phyloP scores from a whole-genome alignment of 805 yeast genomes.

The Kodamaea kaohsiungensis region DNA sequence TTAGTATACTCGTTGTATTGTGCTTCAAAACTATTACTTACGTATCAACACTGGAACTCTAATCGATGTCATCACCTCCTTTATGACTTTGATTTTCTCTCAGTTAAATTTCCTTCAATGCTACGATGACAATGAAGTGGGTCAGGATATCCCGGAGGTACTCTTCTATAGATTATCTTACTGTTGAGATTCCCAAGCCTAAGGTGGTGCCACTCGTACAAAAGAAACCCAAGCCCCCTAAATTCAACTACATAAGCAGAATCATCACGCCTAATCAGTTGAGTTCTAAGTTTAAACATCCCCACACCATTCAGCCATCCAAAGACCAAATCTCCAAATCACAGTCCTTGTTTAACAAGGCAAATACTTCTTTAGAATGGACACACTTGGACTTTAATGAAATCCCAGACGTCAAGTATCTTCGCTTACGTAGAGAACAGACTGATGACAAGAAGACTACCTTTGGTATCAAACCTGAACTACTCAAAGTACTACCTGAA shows the following conservation, averaged over 20 bases:
- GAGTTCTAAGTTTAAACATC: slow-evolving; percentile 20
- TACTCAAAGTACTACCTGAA: slow-evolving; percentile 57
- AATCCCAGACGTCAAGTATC: slow-evolving; percentile 57
- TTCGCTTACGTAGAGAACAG: slow-evolving; percentile 19
- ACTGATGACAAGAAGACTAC: slow-evolving; percentile 21
- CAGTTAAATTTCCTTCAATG: neutral
- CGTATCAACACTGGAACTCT: slow-evolving; percentile 11
- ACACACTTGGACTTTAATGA: slow-evolving; percentile 51
- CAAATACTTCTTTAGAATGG: slow-evolving; percentile 59
- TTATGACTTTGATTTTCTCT: neutral
- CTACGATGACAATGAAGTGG: neutral
- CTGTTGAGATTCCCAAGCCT: slow-evolving; percentile 4
- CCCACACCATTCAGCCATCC: slow-evolving; percentile 15
- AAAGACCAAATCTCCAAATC: slow-evolving; percentile 18
- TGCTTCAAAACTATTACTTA: slow-evolving; percentile 5
- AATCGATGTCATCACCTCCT: slow-evolving; percentile 2
- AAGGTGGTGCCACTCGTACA: neutral
- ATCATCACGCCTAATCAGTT: slow-evolving; percentile 26
- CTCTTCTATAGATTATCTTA: slow-evolving; percentile 9
- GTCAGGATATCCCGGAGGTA: neutral
- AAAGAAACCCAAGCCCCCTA: neutral
- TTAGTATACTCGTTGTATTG: neutral
- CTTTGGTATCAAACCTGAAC: slow-evolving; percentile 36
- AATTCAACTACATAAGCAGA: neutral
- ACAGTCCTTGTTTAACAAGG: slow-evolving; percentile 43